Evolutionary conservation across 2,329 filamentous ascomycete species (phyloP).

Genomic region (Colletotrichum sp.): DNA sequence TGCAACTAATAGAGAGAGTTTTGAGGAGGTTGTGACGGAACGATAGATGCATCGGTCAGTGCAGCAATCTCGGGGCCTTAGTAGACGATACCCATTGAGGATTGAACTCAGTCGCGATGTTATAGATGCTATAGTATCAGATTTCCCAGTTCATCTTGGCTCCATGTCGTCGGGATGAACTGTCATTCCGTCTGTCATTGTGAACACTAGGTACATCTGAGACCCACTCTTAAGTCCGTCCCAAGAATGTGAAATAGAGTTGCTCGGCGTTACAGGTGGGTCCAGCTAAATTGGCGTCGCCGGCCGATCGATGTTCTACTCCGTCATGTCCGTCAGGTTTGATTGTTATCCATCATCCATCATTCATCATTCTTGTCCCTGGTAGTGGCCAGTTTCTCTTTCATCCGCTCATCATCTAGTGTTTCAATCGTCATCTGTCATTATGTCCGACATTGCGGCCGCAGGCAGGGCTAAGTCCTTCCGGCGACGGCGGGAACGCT

Average conservation of each 20-base stretch:
- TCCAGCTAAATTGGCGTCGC: not conserved
- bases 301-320: not conserved
- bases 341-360: not conserved
- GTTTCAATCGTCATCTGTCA: not conserved
- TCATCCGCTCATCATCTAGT: not conserved
- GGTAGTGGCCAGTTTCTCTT: not conserved
- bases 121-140: not conserved
- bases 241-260: not conserved
- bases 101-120: not conserved
- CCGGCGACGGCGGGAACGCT: not conserved
- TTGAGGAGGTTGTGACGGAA: rapidly evolving
- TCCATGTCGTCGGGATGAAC: not conserved
- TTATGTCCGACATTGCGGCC: not conserved
- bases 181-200: not conserved
- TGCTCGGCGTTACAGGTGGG: not conserved
- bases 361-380: not conserved
- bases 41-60: not conserved
- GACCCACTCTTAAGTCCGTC: not conserved
- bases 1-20: rapidly evolving
- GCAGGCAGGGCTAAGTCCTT: not conserved
- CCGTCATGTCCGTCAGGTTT: not conserved
- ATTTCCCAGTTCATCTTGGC: not conserved
- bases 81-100: rapidly evolving
- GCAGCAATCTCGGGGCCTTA: rapidly evolving
- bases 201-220: not conserved